Base-by-base conservation (phyloP, 2,329 filamentous ascomycete genomes). In the Nigrospora osmanthi region DNA sequence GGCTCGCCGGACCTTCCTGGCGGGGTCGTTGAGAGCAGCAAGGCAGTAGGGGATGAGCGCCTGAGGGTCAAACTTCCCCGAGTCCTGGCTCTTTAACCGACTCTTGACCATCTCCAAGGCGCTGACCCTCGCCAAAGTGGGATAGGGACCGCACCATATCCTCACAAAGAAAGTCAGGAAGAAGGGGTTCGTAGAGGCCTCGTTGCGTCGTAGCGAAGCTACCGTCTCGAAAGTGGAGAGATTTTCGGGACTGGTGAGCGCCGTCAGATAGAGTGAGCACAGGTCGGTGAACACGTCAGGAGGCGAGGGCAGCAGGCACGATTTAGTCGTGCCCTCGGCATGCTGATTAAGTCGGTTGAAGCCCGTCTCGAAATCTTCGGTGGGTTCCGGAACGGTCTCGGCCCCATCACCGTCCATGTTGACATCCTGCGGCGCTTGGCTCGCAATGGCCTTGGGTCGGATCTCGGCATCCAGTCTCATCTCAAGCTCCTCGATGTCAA, bases 41-140 rank as follows among this genome's bases (percentile, higher is more conserved):
- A 96, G 68, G 31, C 84, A 71, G 64, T 95, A 96, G 3, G 91
- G 91, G n/a, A 95, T 59, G 15, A 96, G 62, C 11, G 80, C 78
- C 59, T 97, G 91, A 40, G 90, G 73, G 59, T 95, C 86, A 9
- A 77, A 58, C 16, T 69, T 68, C 17, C 58, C 62, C 44, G 68
- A 70, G 47, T 75, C 72, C 13, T 65, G 64, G 11, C 66, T 62
- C 43, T 78, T 76, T 15, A 89, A 61, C 23, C 73, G 70, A 30
- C 70, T 70, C 47, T 80, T 78, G 13, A 80, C 75, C 57, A 80
- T 73, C 35, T 82, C 79, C 40, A 95, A 65, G 11, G 89, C 87
- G 10, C 81, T 76, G 44, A 77, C 73, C 50, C 87, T 80, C 3
- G 81, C 83, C 38, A 86, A 67, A 2, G 80, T 79, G 7, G 87